Evolutionary conservation across 2,329 filamentous ascomycete species (phyloP).

Genomic region (Cordyceps tenuipes): DNA sequence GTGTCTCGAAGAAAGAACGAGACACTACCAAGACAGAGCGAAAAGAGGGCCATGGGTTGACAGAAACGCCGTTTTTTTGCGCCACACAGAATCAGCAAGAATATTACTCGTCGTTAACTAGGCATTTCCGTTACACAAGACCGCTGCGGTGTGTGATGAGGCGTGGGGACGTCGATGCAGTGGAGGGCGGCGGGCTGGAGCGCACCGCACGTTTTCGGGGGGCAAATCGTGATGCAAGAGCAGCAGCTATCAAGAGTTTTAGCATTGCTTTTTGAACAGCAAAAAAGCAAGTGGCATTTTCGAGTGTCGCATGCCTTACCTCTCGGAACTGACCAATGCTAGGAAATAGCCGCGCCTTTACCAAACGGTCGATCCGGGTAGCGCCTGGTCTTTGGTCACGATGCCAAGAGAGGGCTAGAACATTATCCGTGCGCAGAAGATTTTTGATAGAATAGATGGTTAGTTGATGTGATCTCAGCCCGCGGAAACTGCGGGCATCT

Average conservation of each 20-base stretch:
- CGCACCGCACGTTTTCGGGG: neutral
- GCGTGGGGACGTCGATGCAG: neutral
- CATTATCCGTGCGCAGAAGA: neutral
- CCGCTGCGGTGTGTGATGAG: neutral
- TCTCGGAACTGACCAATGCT: neutral
- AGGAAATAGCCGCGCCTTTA: neutral
- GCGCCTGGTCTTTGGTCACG: neutral
- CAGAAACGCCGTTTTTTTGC: neutral
- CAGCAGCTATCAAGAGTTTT: neutral
- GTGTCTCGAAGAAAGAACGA: neutral
- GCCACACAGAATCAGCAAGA: slow-evolving; percentile 1
- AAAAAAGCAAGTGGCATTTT: neutral
- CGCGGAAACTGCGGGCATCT: neutral
- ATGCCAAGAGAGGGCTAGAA: neutral
- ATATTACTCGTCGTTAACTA: neutral
- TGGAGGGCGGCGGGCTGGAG: neutral
- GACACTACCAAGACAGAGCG: neutral
- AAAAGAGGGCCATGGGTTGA: neutral
- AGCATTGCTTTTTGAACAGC: neutral
- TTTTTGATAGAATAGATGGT: neutral
- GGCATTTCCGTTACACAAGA: neutral
- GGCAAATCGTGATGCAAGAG: neutral
- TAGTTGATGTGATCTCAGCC: neutral
- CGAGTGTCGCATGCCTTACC: neutral
- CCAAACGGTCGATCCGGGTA: neutral